Conservation (phyloP, 116 monocot species). For the Cymodocea nodosa region DNA sequence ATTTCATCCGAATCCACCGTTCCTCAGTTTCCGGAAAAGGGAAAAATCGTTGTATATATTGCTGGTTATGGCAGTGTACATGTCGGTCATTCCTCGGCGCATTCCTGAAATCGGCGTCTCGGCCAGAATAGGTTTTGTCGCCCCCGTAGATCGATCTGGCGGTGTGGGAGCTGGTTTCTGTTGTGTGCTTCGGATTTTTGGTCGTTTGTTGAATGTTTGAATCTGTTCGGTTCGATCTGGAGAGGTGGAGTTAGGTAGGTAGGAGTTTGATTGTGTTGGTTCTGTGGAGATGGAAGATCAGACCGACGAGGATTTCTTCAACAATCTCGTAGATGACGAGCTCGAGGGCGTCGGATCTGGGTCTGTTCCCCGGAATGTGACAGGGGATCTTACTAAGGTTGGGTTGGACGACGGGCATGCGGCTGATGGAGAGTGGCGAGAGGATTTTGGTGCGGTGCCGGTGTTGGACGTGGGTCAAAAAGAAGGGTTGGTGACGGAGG, state of each 20-base stretch:
- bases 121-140: no score
- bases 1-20: no score
- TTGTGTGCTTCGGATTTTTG: background rate
- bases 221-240: background rate
- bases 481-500: background rate
- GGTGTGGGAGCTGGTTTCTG: background rate
- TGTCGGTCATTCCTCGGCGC: no score
- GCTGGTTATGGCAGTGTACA: no score
- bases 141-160: background rate
- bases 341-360: constrained; percentile 17
- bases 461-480: background rate
- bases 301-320: constrained; percentile 95
- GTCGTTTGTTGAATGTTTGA: background rate
- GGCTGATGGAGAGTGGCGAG: background rate
- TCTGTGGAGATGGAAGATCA: constrained; percentile 42
- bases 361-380: constrained; percentile 24
- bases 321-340: constrained; percentile 77
- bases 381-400: background rate
- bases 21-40: no score
- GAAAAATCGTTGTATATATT: no score
- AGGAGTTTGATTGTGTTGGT: background rate
- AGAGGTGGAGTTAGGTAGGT: background rate
- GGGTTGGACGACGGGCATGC: background rate
- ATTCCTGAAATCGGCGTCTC: no score
- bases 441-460: background rate